Percentiles rank a stretch among this genome's conserved stretches.
phyloP scores from a whole-genome alignment of 2,329 filamentous ascomycete genomes.

The Teratosphaeriaceae sp. region DNA sequence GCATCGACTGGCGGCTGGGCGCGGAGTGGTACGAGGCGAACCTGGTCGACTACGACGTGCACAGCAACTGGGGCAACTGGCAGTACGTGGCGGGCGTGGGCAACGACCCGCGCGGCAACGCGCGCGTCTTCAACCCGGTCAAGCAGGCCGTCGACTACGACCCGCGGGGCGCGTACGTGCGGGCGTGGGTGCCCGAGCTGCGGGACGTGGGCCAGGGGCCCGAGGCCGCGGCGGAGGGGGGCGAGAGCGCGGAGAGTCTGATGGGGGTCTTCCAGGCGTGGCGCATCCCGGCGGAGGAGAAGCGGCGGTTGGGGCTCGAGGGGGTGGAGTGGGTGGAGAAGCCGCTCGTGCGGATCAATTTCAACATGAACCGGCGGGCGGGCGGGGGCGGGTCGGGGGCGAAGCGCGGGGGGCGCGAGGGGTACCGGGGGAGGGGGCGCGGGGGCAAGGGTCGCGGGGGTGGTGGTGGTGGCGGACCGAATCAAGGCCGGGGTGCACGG shows the following conservation, averaged over 20 bases:
- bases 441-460: constrained; percentile 12
- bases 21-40: constrained; percentile 77
- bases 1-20: constrained; percentile 72
- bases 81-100: constrained; percentile 75
- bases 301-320: constrained; percentile 50
- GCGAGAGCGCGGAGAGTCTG: constrained; percentile 29
- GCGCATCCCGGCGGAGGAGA: constrained; percentile 54
- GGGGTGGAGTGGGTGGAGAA: constrained; percentile 59
- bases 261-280: constrained; percentile 65
- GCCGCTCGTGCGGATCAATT: constrained; percentile 60
- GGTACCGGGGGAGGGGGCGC: constrained; percentile 13
- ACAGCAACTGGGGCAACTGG: constrained; percentile 73
- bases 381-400: too few species aligned
- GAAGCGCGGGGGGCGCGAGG: constrained; percentile 25
- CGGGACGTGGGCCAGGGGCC: constrained; percentile 37
- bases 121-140: constrained; percentile 72
- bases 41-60: constrained; percentile 69
- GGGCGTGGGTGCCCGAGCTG: constrained; percentile 67
- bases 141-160: constrained; percentile 79
- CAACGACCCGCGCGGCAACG: constrained; percentile 66
- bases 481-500: background rate
- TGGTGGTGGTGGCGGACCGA: constrained; percentile 1
- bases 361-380: constrained; percentile 45
- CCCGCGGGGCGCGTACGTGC: constrained; percentile 59
- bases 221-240: too few species aligned